Evolutionary conservation across 2,329 filamentous ascomycete genomes (phyloP).

Genomic region (Polytolypa hystricis): DNA sequence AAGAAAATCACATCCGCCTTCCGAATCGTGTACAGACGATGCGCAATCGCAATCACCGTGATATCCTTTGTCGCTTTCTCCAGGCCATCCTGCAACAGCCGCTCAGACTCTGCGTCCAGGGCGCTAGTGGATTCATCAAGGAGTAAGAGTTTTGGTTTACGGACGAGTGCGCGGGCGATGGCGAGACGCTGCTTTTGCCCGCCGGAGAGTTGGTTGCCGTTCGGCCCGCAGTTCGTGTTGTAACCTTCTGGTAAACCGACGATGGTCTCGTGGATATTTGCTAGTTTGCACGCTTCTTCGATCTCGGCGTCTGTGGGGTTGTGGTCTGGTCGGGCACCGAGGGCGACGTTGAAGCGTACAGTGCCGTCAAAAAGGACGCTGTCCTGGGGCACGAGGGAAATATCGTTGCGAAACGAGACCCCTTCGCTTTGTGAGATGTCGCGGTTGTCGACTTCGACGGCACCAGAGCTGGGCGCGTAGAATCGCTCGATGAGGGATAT

Average conservation of each 20-base stretch:
- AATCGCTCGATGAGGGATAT: slow-evolving; percentile 66
- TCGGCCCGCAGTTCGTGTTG: slow-evolving; percentile 37
- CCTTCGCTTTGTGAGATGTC: slow-evolving; percentile 61
- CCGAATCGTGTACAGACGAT: slow-evolving; percentile 61
- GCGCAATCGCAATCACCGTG: slow-evolving; percentile 62
- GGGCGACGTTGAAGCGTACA: slow-evolving; percentile 60
- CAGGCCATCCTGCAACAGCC: slow-evolving; percentile 54
- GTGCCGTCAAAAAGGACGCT: slow-evolving; percentile 68
- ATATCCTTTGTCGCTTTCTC: slow-evolving; percentile 42
- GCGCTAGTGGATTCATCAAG: slow-evolving; percentile 47
- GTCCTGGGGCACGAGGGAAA: slow-evolving; percentile 69
- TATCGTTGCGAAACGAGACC: slow-evolving; percentile 53
- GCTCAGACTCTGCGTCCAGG: slow-evolving; percentile 53
- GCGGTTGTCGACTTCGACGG: slow-evolving; percentile 56
- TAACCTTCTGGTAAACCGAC: slow-evolving; percentile 37
- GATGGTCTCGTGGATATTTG: slow-evolving; percentile 52
- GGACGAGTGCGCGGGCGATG: slow-evolving; percentile 42
- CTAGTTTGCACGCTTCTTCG: slow-evolving; percentile 49
- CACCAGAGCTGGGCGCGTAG: slow-evolving; percentile 55
- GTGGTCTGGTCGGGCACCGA: slow-evolving; percentile 44
- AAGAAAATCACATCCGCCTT: slow-evolving; percentile 72
- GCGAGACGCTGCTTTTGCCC: slow-evolving; percentile 44
- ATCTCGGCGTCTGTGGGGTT: slow-evolving; percentile 55
- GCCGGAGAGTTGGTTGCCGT: slow-evolving; percentile 47
- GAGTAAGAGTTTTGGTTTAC: slow-evolving; percentile 38